Evolutionary conservation across 306 rosid genomes (phyloP).

Genomic region (Quercus agrifolia): DNA sequence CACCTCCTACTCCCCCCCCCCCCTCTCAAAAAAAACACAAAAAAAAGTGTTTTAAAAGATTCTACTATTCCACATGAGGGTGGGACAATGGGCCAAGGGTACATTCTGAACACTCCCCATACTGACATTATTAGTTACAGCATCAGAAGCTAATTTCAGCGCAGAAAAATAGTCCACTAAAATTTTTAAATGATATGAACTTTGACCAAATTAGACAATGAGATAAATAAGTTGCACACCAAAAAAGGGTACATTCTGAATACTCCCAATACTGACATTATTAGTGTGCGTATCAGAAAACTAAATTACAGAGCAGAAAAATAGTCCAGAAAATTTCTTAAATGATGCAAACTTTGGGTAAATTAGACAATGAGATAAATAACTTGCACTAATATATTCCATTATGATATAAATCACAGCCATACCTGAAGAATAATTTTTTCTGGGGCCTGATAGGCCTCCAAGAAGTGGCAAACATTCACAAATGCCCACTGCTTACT

Average conservation of each 20-base stretch:
- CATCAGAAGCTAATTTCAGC: too few species aligned
- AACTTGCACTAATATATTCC: slow-evolving; percentile 8
- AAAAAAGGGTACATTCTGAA: neutral
- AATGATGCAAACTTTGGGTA: neutral
- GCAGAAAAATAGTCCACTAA: too few species aligned
- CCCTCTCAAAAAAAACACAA: neutral
- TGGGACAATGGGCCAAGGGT: neutral
- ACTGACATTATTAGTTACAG: too few species aligned
- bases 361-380: neutral
- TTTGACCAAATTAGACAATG: neutral
- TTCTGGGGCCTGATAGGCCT: slow-evolving; percentile 99
- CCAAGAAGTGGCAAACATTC: slow-evolving; percentile 98
- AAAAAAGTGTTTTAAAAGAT: neutral
- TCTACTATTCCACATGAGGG: neutral
- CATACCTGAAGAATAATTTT: slow-evolving; percentile 95
- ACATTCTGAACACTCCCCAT: too few species aligned
- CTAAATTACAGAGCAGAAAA: neutral
- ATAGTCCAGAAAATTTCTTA: neutral
- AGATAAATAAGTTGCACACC: slow-evolving; percentile 2
- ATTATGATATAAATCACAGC: slow-evolving; percentile 4
- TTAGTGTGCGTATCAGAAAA: neutral
- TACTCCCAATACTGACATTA: neutral
- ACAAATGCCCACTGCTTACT: slow-evolving; percentile 99
- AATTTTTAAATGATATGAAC: neutral
- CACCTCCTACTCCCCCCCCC: neutral